Evolutionary conservation across 1,284 basidiomycete genomes (phyloP), one percentile per base, ranked within the genome.

Genomic region (Ceraceosorus guamensis): DNA sequence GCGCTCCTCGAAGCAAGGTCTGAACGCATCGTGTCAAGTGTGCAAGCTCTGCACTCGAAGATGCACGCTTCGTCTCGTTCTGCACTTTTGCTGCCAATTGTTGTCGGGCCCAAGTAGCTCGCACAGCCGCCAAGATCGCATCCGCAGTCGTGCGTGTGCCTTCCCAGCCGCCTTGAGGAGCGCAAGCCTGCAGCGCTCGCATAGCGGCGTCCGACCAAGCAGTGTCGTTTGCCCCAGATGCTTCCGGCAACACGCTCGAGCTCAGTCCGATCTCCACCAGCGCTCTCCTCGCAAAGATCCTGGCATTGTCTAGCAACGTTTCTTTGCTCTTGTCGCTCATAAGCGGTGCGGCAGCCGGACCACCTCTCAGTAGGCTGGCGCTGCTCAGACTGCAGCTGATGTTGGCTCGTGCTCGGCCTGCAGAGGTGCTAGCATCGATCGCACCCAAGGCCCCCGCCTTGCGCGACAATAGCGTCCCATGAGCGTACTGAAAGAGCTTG

Each of bases 261-360:
- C 53, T 56, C 2, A 67, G 56, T 8, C 66, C 67, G n/a, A 66
- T 60, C 55, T 69, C 67, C 31, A 52, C 57, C 32, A 66, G 51
- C 2, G 59, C 66, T 48, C 66, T 68, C 14, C 67, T 55, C 5
- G 61, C 61, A 43, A 66, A 69, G 4, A 66, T 45, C n/a, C 67
- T 49, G 3, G 62, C 62, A 31, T 67, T 67, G 56, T 69, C 65
- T 13, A 65, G 35, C 14, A 69, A 52, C 41, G 60, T 65, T 47
- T 0, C 41, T 13, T 59, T 58, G 14, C 30, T 6, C 14, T 31
- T 13, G 13, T 52, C 18, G 18, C 18, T 31, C 35, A 41, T 18
- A 35, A 16, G 41, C 8, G 11, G 24, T 18, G 30, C 58, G 59
- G 50, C 16, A 63, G 56, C 37, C 8, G 11, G 6, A 3, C 33